phyloP scores from a whole-genome alignment of 257 asterid species.

The Knoxia roxburghii region DNA sequence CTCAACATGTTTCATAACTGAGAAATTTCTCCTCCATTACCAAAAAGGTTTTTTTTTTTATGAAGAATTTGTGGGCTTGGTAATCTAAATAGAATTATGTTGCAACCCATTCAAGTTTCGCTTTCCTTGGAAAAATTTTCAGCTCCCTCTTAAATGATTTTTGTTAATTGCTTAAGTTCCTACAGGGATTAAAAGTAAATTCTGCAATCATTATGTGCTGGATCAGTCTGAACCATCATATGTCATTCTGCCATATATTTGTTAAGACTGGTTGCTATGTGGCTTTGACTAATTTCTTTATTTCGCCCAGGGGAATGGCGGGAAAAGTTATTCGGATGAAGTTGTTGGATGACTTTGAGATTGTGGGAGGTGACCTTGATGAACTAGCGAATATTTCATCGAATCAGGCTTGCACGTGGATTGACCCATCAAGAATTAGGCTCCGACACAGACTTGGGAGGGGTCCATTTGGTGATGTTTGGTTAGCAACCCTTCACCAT shows the following conservation, averaged over 20 bases:
- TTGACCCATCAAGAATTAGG: constrained; percentile 67
- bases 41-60: background rate
- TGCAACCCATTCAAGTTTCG: background rate
- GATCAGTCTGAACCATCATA: background rate
- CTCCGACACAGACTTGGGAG: constrained; percentile 77
- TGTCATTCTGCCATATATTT: background rate
- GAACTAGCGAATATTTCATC: constrained; percentile 36
- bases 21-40: background rate
- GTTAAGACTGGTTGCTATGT: background rate
- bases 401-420: constrained; percentile 46
- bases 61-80: background rate
- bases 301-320: constrained; percentile 48
- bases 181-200: background rate
- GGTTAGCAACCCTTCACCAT: constrained; percentile 77
- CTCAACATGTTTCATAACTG: background rate
- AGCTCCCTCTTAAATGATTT: background rate
- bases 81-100: background rate
- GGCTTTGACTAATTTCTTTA: background rate
- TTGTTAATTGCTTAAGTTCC: background rate
- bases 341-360: constrained; percentile 59
- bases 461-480: constrained; percentile 82
- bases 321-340: constrained; percentile 47
- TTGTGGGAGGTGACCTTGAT: constrained; percentile 60
- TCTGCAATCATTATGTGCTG: background rate
- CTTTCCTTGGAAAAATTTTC: background rate